These are phyloP conservation scores for Aureobasidium sp. DNA, from an alignment of 2,329 filamentous ascomycete species.

Conservation along the genomic window DNA sequence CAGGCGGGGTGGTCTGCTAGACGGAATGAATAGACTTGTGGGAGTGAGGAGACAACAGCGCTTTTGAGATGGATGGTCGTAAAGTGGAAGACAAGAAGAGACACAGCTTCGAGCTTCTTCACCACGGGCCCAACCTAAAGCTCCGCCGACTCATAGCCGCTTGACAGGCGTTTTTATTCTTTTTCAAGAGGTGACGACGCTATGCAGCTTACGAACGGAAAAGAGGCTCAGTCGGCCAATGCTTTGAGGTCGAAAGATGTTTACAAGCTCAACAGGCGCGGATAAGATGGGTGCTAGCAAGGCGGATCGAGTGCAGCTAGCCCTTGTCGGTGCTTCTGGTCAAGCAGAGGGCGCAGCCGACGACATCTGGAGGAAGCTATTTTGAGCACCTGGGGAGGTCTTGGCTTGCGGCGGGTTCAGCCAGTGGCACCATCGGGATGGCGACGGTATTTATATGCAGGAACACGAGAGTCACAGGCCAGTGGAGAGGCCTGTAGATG, in stretches of 20 bases:
- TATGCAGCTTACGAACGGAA: neutral
- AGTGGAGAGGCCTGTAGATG: neutral
- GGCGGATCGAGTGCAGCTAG: neutral
- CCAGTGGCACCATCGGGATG: conserved; percentile 1
- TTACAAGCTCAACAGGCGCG: neutral
- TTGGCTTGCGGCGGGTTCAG: conserved; percentile 1
- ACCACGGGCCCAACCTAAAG: conserved; percentile 9
- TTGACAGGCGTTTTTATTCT: conserved; percentile 7
- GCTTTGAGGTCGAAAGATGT: neutral
- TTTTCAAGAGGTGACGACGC: neutral
- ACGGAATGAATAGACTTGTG: neutral
- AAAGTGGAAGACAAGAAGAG: neutral
- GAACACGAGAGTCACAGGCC: conserved; percentile 11
- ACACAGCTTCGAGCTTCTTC: neutral
- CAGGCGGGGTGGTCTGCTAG: neutral
- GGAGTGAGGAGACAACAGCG: neutral
- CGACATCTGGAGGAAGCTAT: neutral
- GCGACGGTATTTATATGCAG: conserved; percentile 13
- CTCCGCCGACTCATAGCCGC: neutral
- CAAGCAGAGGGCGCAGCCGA: neutral
- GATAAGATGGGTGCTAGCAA: neutral
- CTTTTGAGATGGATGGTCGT: neutral
- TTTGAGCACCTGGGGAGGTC: neutral
- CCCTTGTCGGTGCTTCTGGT: neutral
- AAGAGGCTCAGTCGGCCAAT: conserved; percentile 9